Percentiles rank a stretch among this genome's conserved stretches.
Conservation (phyloP, 2,329 filamentous ascomycete species). For the Paecilomyces formosus region DNA sequence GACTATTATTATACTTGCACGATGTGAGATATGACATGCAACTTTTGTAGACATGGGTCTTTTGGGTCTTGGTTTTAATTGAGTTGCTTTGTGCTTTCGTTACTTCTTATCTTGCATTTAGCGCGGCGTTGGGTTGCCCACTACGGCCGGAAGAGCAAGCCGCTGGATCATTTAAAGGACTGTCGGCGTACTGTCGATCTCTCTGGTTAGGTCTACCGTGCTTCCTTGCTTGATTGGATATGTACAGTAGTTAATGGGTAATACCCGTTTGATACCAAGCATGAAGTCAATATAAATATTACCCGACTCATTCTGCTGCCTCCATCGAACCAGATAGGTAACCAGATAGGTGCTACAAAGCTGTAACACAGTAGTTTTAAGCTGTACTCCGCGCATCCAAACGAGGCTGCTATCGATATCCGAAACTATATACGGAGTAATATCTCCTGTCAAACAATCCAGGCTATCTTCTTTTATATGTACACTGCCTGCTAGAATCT, state of each 20-base stretch:
- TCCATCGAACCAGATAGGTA: not conserved
- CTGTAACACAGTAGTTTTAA: not conserved
- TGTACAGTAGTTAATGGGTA: not conserved
- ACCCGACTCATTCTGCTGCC: not conserved
- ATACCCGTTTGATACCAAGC: not conserved
- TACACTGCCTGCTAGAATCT: not conserved
- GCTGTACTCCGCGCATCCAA: not conserved
- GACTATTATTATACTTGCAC: not conserved
- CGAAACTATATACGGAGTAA: not conserved
- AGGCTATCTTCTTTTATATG: not conserved
- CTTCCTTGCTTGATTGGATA: not conserved
- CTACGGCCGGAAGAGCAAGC: conserved; percentile 6
- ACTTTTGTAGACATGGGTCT: not conserved
- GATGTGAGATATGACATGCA: not conserved
- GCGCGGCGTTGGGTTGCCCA: not conserved
- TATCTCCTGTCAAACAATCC: not conserved
- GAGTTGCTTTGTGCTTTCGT: not conserved
- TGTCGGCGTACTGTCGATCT: not conserved
- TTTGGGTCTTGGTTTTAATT: not conserved
- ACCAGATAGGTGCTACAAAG: not conserved
- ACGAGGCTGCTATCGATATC: not conserved
- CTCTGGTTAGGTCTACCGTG: not conserved
- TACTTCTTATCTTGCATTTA: not conserved
- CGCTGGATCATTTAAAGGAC: not conserved
- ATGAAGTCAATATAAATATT: not conserved